Percentiles rank a stretch among this genome's conserved stretches.
Evolutionary conservation across 2,329 filamentous ascomycete species (phyloP).

Genomic region (Trichophyton rubrum): DNA sequence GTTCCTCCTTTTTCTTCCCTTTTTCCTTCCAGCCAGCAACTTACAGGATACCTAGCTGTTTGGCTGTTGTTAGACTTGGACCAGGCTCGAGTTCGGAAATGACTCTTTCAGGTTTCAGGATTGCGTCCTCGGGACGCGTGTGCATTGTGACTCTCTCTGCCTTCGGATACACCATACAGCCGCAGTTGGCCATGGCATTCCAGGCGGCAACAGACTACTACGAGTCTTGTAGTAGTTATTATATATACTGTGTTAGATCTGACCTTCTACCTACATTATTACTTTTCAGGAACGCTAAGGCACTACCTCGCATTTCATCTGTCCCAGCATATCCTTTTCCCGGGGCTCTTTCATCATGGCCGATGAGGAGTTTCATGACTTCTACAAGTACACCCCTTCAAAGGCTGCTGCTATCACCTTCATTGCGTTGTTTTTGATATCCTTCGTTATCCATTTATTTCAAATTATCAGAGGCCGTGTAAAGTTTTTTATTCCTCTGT

Average conservation of each 20-base stretch:
- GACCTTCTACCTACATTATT: not conserved
- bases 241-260: not conserved
- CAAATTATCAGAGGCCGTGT: constrained; percentile 25
- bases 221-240: not conserved
- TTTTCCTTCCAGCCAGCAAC: not conserved
- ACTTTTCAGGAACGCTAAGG: not conserved
- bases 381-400: constrained; percentile 30
- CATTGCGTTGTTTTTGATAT: constrained; percentile 30
- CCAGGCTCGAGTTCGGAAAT: not conserved
- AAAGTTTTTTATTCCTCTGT: constrained; percentile 21
- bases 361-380: constrained; percentile 12
- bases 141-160: not conserved
- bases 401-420: constrained; percentile 35
- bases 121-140: not conserved
- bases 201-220: not conserved
- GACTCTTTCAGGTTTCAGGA: not conserved
- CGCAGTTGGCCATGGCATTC: not conserved
- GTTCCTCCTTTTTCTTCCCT: not conserved
- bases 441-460: constrained; percentile 29
- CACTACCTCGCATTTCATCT: not conserved
- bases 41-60: not conserved
- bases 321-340: not conserved
- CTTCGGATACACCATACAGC: not conserved
- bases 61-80: not conserved
- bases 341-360: constrained; percentile 1